Percentiles rank a stretch among this genome's conserved stretches.
Conservation (phyloP, 768 basidiomycete genomes). For the Jaapia argillacea region DNA sequence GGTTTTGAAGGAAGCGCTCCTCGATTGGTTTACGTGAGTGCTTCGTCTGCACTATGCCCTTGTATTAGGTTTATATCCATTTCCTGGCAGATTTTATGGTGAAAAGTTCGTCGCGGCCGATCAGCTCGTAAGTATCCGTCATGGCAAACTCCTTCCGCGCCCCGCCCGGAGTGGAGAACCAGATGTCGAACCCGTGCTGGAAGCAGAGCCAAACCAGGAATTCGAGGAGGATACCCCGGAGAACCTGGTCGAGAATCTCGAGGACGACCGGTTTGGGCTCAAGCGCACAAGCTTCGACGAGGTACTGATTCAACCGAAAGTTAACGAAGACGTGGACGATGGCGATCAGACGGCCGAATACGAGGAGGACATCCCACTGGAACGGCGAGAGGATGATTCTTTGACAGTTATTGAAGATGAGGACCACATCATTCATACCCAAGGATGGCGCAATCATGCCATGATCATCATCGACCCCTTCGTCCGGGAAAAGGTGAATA, state of each 20-base stretch:
- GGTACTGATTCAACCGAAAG: background rate
- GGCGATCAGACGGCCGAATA: background rate
- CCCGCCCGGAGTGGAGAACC: too few species aligned
- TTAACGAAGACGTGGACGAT: background rate
- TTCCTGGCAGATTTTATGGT: constrained; percentile 44
- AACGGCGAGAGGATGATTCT: background rate
- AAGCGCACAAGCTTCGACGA: background rate
- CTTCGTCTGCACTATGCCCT: background rate
- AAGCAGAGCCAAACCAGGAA: background rate
- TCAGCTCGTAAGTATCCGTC: constrained; percentile 26
- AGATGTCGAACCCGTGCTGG: background rate
- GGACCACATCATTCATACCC: background rate
- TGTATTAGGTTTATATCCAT: background rate
- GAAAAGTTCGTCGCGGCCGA: constrained; percentile 23
- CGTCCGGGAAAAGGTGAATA: constrained; percentile 3
- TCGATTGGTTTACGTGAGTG: constrained; percentile 34
- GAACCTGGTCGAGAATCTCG: background rate
- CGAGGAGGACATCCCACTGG: background rate
- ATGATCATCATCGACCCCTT: constrained; percentile 4
- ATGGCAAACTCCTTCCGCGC: constrained; percentile 36
- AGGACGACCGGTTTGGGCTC: background rate
- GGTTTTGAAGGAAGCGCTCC: constrained; percentile 16
- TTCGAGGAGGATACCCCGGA: background rate
- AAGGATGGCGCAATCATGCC: background rate
- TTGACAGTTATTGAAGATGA: background rate